These are phyloP conservation scores for Diaporthe citrichinensis DNA, from an alignment of 2,329 filamentous ascomycete species.

Conservation along the genomic window DNA sequence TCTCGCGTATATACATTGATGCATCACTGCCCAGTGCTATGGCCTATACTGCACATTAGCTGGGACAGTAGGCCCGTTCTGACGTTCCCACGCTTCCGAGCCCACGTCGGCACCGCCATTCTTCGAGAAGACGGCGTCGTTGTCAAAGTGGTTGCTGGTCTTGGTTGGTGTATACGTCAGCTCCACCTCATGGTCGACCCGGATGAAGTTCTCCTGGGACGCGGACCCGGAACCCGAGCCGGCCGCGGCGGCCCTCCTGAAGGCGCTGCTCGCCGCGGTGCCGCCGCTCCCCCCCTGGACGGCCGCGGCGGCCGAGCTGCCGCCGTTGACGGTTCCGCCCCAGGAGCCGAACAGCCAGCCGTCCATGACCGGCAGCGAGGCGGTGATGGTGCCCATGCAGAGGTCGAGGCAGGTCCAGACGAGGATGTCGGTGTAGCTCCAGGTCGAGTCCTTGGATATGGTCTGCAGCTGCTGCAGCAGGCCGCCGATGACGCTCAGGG, in stretches of 20 bases:
- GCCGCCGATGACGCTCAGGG: slow-evolving; percentile 49
- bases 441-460: slow-evolving; percentile 44
- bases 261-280: slow-evolving; percentile 14
- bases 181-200: slow-evolving; percentile 25
- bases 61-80: neutral
- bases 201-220: slow-evolving; percentile 23
- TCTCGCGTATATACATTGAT: slow-evolving; percentile 17
- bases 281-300: neutral
- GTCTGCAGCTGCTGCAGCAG: slow-evolving; percentile 48
- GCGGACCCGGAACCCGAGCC: neutral
- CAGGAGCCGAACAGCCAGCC: slow-evolving; percentile 40
- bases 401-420: slow-evolving; percentile 52
- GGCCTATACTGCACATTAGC: neutral
- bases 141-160: slow-evolving; percentile 3
- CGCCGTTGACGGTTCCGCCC: slow-evolving; percentile 19
- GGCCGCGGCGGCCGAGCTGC: neutral
- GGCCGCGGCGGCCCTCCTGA: slow-evolving; percentile 12
- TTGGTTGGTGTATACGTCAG: slow-evolving; percentile 22
- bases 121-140: neutral
- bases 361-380: slow-evolving; percentile 52
- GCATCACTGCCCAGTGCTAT: neutral
- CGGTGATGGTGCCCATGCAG: slow-evolving; percentile 50
- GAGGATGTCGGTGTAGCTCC: slow-evolving; percentile 48
- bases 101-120: neutral
- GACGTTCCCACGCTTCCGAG: slow-evolving; percentile 5